Conservation (phyloP, 2,329 filamentous ascomycete species). For the Paraconiothyrium brasiliense region DNA sequence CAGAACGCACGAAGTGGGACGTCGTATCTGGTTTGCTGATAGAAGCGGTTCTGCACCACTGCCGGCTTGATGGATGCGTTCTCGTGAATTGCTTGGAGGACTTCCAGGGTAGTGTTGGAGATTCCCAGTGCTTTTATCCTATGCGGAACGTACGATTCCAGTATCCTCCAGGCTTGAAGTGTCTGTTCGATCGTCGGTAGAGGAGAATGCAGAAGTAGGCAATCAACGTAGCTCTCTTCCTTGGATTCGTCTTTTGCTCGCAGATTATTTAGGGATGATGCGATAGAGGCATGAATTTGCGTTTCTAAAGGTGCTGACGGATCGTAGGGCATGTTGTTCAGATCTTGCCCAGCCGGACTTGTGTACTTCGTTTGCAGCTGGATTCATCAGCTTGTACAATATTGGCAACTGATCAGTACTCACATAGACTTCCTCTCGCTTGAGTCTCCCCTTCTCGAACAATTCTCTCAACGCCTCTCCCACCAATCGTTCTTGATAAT, state of each 20-base stretch:
- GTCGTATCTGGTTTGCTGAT: conserved; percentile 68
- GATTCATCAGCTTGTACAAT: not conserved
- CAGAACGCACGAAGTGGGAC: conserved; percentile 67
- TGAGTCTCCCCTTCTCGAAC: conserved; percentile 67
- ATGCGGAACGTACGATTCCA: conserved; percentile 73
- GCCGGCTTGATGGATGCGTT: conserved; percentile 62
- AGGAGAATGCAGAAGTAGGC: conserved; percentile 68
- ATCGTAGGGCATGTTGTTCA: conserved; percentile 70
- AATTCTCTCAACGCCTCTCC: conserved; percentile 72
- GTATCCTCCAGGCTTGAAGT: conserved; percentile 70
- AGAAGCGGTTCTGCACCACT: conserved; percentile 81
- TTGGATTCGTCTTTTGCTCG: conserved; percentile 43
- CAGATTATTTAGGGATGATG: conserved; percentile 72
- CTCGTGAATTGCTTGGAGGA: conserved; percentile 64
- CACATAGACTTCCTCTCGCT: conserved; percentile 70
- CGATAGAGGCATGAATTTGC: conserved; percentile 73
- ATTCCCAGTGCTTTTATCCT: conserved; percentile 75
- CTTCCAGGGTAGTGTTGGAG: conserved; percentile 72
- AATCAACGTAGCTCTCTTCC: conserved; percentile 63
- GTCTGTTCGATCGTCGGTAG: conserved; percentile 62
- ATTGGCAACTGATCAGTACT: conserved; percentile 30
- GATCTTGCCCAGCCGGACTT: conserved; percentile 68
- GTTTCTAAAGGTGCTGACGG: conserved; percentile 65
- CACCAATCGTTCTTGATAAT: conserved; percentile 78
- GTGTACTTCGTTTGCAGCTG: conserved; percentile 88